Evolutionary conservation across 306 rosid genomes (phyloP).

Genomic region (Casuarina glauca): DNA sequence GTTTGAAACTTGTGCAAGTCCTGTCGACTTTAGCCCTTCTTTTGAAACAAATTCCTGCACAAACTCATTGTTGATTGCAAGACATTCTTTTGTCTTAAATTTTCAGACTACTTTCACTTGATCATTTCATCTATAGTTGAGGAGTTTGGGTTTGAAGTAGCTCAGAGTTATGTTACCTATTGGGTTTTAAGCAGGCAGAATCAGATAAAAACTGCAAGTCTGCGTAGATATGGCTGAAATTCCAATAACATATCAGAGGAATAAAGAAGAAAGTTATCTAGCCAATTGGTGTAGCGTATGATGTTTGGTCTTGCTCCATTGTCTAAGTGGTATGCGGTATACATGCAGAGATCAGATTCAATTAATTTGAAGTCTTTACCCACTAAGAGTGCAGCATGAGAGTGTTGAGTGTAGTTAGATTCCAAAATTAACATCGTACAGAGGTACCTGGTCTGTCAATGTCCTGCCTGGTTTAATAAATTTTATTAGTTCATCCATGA

Average conservation of each 20-base stretch:
- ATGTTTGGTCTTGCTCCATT: background rate
- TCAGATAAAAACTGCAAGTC: background rate
- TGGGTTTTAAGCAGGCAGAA: background rate
- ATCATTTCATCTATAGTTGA: conserved; percentile 1
- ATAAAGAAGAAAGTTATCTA: background rate
- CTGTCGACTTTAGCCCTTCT: background rate
- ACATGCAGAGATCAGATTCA: background rate
- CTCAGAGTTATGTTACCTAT: background rate
- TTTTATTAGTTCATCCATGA: background rate
- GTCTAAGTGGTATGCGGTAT: background rate
- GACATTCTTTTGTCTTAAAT: background rate
- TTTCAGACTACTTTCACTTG: background rate
- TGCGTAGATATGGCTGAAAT: background rate
- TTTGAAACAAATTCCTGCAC: background rate
- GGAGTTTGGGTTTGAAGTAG: background rate
- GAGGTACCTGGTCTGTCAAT: background rate
- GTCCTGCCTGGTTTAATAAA: background rate
- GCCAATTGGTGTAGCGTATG: background rate
- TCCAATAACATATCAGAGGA: background rate
- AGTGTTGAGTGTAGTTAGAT: background rate
- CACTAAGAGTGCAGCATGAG: background rate
- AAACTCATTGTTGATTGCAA: background rate
- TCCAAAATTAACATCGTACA: background rate
- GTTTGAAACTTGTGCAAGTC: background rate
- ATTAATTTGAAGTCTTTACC: background rate